These are phyloP conservation scores for Spongospora subterranea DNA, from an alignment of 208 protist species.

Conservation along the genomic window DNA sequence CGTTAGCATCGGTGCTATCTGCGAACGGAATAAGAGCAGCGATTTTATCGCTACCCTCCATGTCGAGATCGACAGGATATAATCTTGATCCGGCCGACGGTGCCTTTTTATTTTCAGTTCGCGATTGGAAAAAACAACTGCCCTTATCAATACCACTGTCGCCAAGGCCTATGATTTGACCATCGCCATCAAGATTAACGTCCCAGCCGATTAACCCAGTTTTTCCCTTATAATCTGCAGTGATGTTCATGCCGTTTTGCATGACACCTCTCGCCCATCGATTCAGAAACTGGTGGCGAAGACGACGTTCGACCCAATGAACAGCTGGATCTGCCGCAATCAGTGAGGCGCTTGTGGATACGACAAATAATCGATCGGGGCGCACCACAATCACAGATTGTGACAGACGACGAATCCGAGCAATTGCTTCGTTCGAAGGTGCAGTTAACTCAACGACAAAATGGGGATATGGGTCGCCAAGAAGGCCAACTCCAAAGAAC, in stretches of 20 bases:
- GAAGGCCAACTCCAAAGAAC: not conserved
- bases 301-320: constrained; percentile 46
- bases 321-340: constrained; percentile 25
- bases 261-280: constrained; percentile 21
- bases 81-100: not conserved
- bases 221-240: not conserved
- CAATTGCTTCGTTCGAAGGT: not conserved
- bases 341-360: not conserved
- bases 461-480: not conserved
- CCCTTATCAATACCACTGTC: constrained; percentile 52
- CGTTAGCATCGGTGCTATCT: constrained; percentile 16
- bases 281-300: constrained; percentile 53
- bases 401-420: not conserved
- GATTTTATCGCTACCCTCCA: constrained; percentile 39
- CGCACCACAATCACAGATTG: not conserved
- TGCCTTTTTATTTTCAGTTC: not conserved
- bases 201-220: not conserved
- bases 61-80: constrained; percentile 12
- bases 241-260: not conserved
- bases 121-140: constrained; percentile 45
- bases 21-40: not conserved
- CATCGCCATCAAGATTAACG: constrained; percentile 3
- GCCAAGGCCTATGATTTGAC: not conserved
- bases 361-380: not conserved
- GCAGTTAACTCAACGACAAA: constrained; percentile 9